phyloP scores from a whole-genome alignment of 2,329 filamentous ascomycete species.

The Botrytis fragariae region DNA sequence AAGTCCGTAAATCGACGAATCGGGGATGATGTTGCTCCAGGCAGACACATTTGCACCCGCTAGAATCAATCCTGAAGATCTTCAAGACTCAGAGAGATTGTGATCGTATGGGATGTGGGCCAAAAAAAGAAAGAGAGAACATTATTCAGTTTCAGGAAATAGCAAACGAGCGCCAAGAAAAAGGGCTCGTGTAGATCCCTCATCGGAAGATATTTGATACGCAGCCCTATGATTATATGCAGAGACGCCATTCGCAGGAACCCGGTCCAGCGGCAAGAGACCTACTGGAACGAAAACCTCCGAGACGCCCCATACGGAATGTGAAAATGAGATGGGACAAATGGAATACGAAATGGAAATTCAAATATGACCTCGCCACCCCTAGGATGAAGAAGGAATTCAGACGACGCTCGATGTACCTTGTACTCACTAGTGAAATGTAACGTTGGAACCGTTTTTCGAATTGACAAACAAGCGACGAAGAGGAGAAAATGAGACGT shows the following conservation, averaged over 20 bases:
- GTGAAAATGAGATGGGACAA: background rate
- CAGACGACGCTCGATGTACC: background rate
- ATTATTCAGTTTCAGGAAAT: background rate
- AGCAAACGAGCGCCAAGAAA: background rate
- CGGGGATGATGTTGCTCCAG: background rate
- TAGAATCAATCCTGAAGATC: background rate
- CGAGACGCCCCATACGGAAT: background rate
- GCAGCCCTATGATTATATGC: conserved; percentile 4
- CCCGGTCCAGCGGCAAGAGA: background rate
- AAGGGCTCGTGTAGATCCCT: background rate
- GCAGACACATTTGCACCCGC: background rate
- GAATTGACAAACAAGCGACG: background rate
- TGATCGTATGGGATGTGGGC: background rate
- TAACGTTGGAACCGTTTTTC: background rate
- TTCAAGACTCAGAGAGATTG: background rate
- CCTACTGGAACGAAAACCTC: background rate
- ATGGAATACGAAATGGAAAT: background rate
- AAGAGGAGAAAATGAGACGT: background rate
- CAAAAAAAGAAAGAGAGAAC: background rate
- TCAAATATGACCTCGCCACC: background rate
- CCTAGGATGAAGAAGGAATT: background rate
- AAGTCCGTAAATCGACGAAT: background rate
- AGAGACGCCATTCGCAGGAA: background rate
- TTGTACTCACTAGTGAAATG: background rate
- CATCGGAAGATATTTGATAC: background rate